Evolutionary conservation across 108 stramenopile genomes (phyloP), one percentile per base, ranked within the genome.

Genomic region (Aurantiochytrium sp.): DNA sequence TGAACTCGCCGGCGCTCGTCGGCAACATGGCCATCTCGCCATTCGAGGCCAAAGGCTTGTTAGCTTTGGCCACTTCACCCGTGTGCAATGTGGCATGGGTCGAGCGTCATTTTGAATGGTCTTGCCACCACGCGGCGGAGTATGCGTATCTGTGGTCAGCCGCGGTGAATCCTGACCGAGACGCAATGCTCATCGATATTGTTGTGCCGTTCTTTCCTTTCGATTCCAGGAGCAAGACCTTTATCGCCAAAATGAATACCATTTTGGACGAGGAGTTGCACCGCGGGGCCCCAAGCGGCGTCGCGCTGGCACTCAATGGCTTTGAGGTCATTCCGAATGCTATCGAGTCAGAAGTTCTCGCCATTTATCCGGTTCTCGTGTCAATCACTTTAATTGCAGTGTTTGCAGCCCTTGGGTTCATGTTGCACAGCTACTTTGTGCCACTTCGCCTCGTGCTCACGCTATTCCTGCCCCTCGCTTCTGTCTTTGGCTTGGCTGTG

Each of bases 401-500:
- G 16, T 83, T 83, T 35, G 25, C 49, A 12, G 51, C 76, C 10
- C 51, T 83, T 6, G 76, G 76, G 10, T 21, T 8, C 4, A 83
- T 83, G 76, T 28, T 83, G 45, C 45, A 83, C 45, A 83, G 76
- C 76, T 83, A 83, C 5, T 83, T 83, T 35, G 76, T 83, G 19
- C 49, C 76, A 12, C 23, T 83, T 12, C 76, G 76, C 0, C 51
- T 83, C n/a, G 12, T 53, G 6, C 76, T 83, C 19, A 71, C 89
- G 53, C 87, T 94, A 10, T 60, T 53, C 44, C 90, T 93, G 0
- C 93, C 94, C 5, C 89, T 93, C 4, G 43, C 64, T 19, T 91
- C 92, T 44, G 91, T 90, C 49, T 94, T 93, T 88, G 94, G 94
- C 35, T 19, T 91, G 18, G 57, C 73, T 45, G 91, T 91, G 45